These are phyloP conservation scores for Piper longum DNA, from an alignment of 164 flowering plant species.

Conservation along the genomic window DNA sequence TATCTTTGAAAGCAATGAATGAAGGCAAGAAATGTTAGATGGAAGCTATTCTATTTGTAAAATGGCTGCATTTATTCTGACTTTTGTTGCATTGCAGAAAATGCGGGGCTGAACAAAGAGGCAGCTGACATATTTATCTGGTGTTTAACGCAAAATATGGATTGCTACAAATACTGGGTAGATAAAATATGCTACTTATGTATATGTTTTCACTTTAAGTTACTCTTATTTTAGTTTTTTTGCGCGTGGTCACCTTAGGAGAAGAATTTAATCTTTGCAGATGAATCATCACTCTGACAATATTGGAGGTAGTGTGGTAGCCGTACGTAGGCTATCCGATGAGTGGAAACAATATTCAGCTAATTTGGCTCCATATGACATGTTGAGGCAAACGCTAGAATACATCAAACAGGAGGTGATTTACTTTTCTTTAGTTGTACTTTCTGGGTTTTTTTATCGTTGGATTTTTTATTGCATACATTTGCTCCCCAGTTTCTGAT, in stretches of 20 bases:
- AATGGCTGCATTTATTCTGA: neutral
- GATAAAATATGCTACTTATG: conserved; percentile 9
- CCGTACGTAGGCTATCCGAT: conserved; percentile 46
- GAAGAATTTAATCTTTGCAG: conserved; percentile 18
- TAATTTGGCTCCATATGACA: conserved; percentile 30
- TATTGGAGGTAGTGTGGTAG: conserved; percentile 50
- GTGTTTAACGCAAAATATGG: conserved; percentile 58
- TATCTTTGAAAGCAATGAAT: conserved; percentile 40
- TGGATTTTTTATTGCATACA: no score
- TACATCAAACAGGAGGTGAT: conserved; percentile 57
- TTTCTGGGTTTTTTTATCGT: no score
- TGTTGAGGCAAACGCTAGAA: conserved; percentile 40
- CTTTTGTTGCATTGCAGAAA: conserved; percentile 30
- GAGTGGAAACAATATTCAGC: conserved; percentile 47
- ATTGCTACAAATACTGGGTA: conserved; percentile 83
- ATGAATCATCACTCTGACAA: conserved; percentile 55
- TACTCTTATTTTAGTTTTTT: neutral
- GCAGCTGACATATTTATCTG: conserved; percentile 50
- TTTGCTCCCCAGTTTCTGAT: no score
- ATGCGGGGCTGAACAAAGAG: conserved; percentile 51
- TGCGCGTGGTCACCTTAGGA: neutral
- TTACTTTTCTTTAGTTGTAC: neutral
- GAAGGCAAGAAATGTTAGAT: conserved; percentile 31
- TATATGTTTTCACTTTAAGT: neutral
- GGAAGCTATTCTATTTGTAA: neutral